Evolutionary conservation across 176 grass and related monocot genomes (phyloP).

Genomic region (Eragrostis curvula): DNA sequence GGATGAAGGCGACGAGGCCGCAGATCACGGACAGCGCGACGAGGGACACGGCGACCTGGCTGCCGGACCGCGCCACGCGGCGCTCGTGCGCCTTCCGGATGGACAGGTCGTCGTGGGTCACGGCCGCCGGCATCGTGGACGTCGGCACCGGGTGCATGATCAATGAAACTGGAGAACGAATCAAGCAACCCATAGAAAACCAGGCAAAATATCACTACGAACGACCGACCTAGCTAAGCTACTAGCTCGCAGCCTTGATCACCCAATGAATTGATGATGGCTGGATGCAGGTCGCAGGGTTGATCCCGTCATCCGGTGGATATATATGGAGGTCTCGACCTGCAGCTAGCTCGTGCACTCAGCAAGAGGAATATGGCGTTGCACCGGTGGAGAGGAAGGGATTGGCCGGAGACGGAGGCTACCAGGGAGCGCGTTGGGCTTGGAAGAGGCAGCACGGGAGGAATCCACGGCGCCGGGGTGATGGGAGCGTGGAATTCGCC

Average conservation of each 20-base stretch:
- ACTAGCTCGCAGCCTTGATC: background rate
- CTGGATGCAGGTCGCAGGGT: background rate
- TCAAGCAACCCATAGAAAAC: background rate
- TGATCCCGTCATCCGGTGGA: background rate
- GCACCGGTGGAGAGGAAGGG: slow-evolving; percentile 47
- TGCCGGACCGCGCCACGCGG: slow-evolving; percentile 42
- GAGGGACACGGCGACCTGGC: slow-evolving; percentile 58
- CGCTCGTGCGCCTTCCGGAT: slow-evolving; percentile 55
- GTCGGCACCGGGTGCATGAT: slow-evolving; percentile 17
- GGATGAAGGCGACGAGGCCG: slow-evolving; percentile 76
- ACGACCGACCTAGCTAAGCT: background rate
- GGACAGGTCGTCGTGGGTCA: slow-evolving; percentile 90
- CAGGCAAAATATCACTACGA: background rate
- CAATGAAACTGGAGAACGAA: background rate
- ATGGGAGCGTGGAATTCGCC: background rate
- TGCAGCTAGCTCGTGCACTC: background rate
- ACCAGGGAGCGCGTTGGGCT: background rate
- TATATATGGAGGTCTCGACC: slow-evolving; percentile 1
- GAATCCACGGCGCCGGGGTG: slow-evolving; percentile 48
- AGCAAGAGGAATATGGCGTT: slow-evolving; percentile 30
- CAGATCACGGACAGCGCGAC: slow-evolving; percentile 79
- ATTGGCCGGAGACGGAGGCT: background rate
- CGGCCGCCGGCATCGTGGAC: slow-evolving; percentile 40
- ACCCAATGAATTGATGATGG: too few relatives aligned
- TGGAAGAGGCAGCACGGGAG: slow-evolving; percentile 57